Base-by-base conservation (phyloP, 192 early-diverging fungal species). In the Globomyces pollinis-pini region DNA sequence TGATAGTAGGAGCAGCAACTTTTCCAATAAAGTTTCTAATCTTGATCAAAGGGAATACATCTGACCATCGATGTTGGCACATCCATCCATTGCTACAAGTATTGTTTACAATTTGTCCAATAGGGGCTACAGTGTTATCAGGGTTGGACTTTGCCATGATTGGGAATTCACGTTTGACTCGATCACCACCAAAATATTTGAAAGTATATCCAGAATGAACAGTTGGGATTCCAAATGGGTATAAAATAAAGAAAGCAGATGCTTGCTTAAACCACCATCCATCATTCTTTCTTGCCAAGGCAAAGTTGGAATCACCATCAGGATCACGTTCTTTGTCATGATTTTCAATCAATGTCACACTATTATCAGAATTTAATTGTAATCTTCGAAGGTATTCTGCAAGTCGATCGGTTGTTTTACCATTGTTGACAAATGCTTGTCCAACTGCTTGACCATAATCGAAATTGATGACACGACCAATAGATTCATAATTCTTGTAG, bases 121-220 rank as follows among this genome's bases (percentile, higher is more conserved):
- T 18, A 30, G 55, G 31, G 11, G 41, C 7, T 23, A 39, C 24
- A 8, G 16, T 28, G n/a, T 38, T 38, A 20, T 1, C 26, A 9
- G 38, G 21, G 11, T 30, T 24, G 18, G 34, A 39, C 4, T 24
- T 24, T n/a, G 55, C 30, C 4, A 38, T 41, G 3, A 57, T 16
- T 21, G 55, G 55, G 6, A 44, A 5, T 57, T 57, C 55, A 29
- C 33, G 15, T 36, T 26, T 29, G 28, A 47, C 23, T 8, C 28
- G 23, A 2, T 41, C 33, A 31, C 33, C 26, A 3, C 55, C 55
- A 29, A 36, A 8, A 24, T 31, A 57, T 24, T 57, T 12, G 35
- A 57, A 42, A 20, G n/a, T 33, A 24, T 57, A 57, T 13, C 55
- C 55, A 44, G 55, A 57, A 23, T 57, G 55, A 8, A 57, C 55